A percentile compares a stretch with the other conserved stretches of the same genome.
Evolutionary conservation across 345 rosid species (phyloP).

Genomic region (Nephelium lappaceum): DNA sequence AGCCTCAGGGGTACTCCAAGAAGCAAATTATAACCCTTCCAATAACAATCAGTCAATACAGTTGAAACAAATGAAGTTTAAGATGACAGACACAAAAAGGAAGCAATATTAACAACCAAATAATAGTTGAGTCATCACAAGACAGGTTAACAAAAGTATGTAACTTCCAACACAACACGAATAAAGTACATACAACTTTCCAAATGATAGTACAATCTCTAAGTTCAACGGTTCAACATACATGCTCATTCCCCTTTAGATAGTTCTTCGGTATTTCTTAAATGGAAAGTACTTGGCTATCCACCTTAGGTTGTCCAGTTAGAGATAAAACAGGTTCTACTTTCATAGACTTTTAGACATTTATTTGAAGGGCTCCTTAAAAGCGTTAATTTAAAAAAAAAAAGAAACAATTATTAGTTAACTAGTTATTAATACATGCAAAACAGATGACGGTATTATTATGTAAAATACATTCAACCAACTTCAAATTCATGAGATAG

Average conservation of each 20-base stretch:
- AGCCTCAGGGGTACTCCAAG: neutral
- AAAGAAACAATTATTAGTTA: neutral
- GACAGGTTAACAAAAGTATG: neutral
- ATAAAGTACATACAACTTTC: neutral
- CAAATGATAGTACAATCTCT: neutral
- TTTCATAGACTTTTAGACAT: conserved; percentile 10
- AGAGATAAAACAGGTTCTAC: neutral
- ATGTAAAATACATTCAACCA: neutral
- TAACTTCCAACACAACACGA: neutral
- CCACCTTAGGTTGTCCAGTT: neutral
- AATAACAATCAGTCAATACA: no score
- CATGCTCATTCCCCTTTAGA: neutral
- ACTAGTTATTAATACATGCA: neutral
- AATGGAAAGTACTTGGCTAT: neutral
- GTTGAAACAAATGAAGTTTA: neutral
- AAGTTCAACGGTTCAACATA: neutral
- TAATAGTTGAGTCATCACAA: neutral
- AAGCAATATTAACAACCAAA: neutral
- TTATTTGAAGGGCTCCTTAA: neutral
- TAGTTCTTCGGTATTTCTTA: neutral
- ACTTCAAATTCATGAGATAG: neutral
- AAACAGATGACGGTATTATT: neutral
- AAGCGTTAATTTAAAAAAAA: neutral
- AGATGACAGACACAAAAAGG: neutral
- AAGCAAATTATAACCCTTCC: neutral